Evolutionary conservation across 176 grass and related monocot genomes (phyloP).

Genomic region (Oryza brachyantha): DNA sequence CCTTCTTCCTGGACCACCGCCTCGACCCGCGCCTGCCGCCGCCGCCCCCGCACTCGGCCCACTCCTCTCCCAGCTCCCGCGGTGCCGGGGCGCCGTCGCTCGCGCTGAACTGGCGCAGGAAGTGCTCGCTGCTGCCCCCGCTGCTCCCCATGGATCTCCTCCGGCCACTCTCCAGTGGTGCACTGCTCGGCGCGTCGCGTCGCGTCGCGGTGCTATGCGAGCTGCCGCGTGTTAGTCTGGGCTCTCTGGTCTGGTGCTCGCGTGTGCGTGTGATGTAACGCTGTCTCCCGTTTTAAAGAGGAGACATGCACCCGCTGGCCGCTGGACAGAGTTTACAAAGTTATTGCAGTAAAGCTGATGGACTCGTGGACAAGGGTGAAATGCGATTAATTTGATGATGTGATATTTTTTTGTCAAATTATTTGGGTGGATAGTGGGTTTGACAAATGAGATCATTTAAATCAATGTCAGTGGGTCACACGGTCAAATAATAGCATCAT

Average conservation of each 20-base stretch:
- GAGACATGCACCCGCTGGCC: not conserved
- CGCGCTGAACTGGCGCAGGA: constrained; percentile 60
- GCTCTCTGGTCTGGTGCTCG: constrained; percentile 26
- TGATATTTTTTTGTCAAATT: too few species aligned
- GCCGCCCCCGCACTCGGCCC: constrained; percentile 23
- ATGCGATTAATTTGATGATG: too few species aligned
- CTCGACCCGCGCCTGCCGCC: constrained; percentile 45
- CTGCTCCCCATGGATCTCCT: constrained; percentile 44
- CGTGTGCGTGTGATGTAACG: constrained; percentile 31
- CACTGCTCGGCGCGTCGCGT: constrained; percentile 18
- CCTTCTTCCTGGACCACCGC: constrained; percentile 66
- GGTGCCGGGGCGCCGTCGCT: constrained; percentile 35
- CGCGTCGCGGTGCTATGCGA: not conserved
- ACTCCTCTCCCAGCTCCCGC: constrained; percentile 12
- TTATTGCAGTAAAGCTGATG: too few species aligned
- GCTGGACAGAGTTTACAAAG: too few species aligned
- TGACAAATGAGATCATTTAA: too few species aligned
- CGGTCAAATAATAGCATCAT: too few species aligned
- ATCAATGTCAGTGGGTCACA: too few species aligned
- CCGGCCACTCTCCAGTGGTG: not conserved
- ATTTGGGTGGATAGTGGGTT: too few species aligned
- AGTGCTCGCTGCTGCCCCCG: constrained; percentile 64
- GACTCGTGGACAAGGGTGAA: too few species aligned
- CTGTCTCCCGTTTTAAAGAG: constrained; percentile 34
- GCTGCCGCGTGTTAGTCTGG: constrained; percentile 9